These are phyloP conservation scores for Amphirosellinia nigrospora DNA, from an alignment of 495 filamentous ascomycete genomes.

Conservation along the genomic window DNA sequence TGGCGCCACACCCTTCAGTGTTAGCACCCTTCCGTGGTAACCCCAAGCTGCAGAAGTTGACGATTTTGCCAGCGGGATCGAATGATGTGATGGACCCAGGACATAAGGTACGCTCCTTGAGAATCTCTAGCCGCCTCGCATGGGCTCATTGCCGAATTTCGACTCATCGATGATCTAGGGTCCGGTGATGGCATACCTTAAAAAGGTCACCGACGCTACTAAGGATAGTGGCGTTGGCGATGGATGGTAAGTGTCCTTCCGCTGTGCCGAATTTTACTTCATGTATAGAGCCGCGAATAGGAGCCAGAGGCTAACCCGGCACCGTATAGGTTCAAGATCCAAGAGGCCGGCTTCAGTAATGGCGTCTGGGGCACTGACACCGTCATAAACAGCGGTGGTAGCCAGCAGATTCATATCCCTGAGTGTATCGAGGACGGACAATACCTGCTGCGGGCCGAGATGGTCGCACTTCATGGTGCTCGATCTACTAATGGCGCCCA, in stretches of 20 bases:
- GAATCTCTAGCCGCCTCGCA: neutral
- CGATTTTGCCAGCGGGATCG: constrained; percentile 38
- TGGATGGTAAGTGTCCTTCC: constrained; percentile 44
- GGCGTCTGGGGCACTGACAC: constrained; percentile 51
- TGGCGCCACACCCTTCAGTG: constrained; percentile 59
- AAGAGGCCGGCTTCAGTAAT: constrained; percentile 45
- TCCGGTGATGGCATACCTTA: constrained; percentile 57
- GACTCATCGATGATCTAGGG: constrained; percentile 30
- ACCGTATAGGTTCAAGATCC: constrained; percentile 46
- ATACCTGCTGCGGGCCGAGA: constrained; percentile 58
- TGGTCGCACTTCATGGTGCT: constrained; percentile 58
- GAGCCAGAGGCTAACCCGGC: neutral
- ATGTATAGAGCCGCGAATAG: neutral
- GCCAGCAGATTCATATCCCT: constrained; percentile 53
- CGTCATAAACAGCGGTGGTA: constrained; percentile 52
- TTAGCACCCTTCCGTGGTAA: neutral
- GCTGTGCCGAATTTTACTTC: neutral
- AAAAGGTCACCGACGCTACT: constrained; percentile 54
- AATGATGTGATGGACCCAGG: constrained; percentile 56
- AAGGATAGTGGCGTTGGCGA: constrained; percentile 50
- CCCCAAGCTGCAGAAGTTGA: neutral
- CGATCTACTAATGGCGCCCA: constrained; percentile 48
- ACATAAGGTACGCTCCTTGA: constrained; percentile 41
- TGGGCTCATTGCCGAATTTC: neutral
- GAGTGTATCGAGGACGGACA: constrained; percentile 51